A percentile compares a stretch with the other conserved stretches of the same genome.
Conservation (phyloP, 805 yeast genomes). For the Wickerhamomyces rabaulensis region DNA sequence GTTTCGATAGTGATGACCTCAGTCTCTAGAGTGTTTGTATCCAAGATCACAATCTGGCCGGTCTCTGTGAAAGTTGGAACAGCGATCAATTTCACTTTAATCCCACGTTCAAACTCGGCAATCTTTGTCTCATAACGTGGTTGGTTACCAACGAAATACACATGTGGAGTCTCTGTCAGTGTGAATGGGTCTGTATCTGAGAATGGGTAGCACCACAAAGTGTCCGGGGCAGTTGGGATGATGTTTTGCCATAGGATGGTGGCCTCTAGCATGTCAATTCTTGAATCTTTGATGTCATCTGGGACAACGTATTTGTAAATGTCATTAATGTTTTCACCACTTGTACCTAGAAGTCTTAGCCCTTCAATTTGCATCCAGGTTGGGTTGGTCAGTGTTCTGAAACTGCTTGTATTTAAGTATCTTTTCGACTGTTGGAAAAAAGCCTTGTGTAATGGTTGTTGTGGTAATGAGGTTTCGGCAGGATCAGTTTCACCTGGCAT, state of each 20-base stretch:
- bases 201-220: slow-evolving; percentile 85
- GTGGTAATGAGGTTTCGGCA: slow-evolving; percentile 79
- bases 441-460: slow-evolving; percentile 81
- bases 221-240: slow-evolving; percentile 95
- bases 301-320: slow-evolving; percentile 60
- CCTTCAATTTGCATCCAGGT: slow-evolving; percentile 58
- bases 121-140: slow-evolving; percentile 47
- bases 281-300: slow-evolving; percentile 26
- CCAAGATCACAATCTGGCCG: slow-evolving; percentile 59
- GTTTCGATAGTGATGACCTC: slow-evolving; percentile 35
- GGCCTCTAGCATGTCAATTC: slow-evolving; percentile 55
- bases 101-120: slow-evolving; percentile 30
- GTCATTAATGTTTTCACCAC: slow-evolving; percentile 85
- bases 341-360: slow-evolving; percentile 57
- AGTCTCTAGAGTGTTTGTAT: slow-evolving; percentile 51
- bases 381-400: slow-evolving; percentile 63
- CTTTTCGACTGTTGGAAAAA: slow-evolving; percentile 47
- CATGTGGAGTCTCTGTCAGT: slow-evolving; percentile 75
- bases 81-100: slow-evolving; percentile 49
- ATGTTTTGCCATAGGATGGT: slow-evolving; percentile 80
- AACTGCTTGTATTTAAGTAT: slow-evolving; percentile 33
- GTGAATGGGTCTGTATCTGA: slow-evolving; percentile 74
- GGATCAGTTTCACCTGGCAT: slow-evolving; percentile 90
- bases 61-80: slow-evolving; percentile 68
- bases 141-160: slow-evolving; percentile 85